These are phyloP conservation scores for Hypoxylon fuscum DNA, from an alignment of 495 filamentous ascomycete species.

Conservation along the genomic window DNA sequence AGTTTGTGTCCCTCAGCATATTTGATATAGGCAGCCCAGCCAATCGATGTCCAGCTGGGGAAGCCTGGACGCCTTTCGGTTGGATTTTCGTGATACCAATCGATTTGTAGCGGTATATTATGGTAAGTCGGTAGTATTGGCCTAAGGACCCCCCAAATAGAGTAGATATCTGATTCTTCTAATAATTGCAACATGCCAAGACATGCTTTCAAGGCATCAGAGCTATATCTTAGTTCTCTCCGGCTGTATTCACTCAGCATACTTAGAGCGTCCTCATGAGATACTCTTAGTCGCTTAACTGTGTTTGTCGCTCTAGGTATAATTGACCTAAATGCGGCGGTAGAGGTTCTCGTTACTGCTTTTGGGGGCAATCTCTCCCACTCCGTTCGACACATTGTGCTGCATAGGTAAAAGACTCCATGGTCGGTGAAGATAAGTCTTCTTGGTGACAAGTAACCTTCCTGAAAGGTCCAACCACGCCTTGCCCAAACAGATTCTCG, in stretches of 20 bases:
- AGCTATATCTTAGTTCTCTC: background rate
- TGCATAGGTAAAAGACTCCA: conserved; percentile 25
- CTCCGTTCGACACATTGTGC: background rate
- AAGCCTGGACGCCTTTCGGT: background rate
- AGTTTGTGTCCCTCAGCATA: no score
- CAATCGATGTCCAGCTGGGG: conserved; percentile 11
- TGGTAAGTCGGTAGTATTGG: background rate
- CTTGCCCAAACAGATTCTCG: background rate
- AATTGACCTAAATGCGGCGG: background rate
- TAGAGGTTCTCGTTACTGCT: background rate
- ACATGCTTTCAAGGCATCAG: background rate
- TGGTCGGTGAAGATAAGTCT: conserved; percentile 40
- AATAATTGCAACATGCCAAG: background rate
- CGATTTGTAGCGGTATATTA: background rate
- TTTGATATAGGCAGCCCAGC: no score
- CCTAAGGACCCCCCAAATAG: conserved; percentile 2
- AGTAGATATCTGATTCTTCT: background rate
- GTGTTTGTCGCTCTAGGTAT: background rate
- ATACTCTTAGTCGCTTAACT: background rate
- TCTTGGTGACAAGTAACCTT: conserved; percentile 39
- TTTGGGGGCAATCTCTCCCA: background rate
- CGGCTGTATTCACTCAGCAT: background rate
- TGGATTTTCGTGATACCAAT: conserved; percentile 7
- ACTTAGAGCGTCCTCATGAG: background rate
- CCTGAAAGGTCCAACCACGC: conserved; percentile 44